These are phyloP conservation scores for Canavalia gladiata DNA, from an alignment of 306 rosid genomes.

Conservation along the genomic window DNA sequence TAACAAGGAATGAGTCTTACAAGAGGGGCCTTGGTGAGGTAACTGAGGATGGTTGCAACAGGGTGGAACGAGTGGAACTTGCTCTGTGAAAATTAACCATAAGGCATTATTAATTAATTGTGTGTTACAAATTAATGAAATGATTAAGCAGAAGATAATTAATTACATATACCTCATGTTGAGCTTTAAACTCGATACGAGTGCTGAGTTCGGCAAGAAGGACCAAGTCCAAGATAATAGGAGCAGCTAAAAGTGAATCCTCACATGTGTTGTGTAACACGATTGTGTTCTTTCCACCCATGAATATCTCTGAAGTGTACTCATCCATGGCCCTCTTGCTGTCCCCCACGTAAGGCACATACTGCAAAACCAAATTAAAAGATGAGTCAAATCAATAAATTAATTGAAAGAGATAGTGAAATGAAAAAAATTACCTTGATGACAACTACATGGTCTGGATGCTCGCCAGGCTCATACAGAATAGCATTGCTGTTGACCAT, in stretches of 20 bases:
- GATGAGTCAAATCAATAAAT: not conserved
- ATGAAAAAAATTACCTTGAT: conserved; percentile 67
- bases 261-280: conserved; percentile 97
- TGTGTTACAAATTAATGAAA: not conserved
- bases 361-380: conserved; percentile 48
- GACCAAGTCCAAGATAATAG: conserved; percentile 91
- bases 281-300: conserved; percentile 92
- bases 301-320: conserved; percentile 95
- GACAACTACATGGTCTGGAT: conserved; percentile 96
- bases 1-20: conserved; percentile 52
- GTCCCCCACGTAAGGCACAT: conserved; percentile 92
- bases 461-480: conserved; percentile 92
- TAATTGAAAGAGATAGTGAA: not conserved
- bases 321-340: conserved; percentile 99
- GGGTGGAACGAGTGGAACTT: conserved; percentile 99
- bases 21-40: conserved; percentile 95
- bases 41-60: conserved; percentile 91
- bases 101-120: too few species aligned
- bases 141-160: not conserved
- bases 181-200: conserved; percentile 87
- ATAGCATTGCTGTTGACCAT: conserved; percentile 97
- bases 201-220: conserved; percentile 98
- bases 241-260: conserved; percentile 97
- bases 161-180: conserved; percentile 67
- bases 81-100: conserved; percentile 55